Conservation (phyloP, 148 eudicot species). For the Rhododendron ovatum region DNA sequence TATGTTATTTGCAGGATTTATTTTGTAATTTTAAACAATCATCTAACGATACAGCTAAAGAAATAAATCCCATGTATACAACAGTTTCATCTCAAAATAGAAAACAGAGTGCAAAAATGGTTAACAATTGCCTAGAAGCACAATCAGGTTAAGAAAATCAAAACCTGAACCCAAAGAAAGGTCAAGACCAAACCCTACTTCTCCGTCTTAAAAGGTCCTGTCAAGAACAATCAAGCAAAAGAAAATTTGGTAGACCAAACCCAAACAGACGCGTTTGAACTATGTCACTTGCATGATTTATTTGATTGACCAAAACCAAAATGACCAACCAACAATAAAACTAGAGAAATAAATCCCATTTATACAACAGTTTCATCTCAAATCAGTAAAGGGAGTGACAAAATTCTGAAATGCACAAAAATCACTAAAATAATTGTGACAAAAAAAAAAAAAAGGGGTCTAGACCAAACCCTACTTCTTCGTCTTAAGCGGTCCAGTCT, state of each 20-base stretch:
- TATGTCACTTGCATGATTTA: too few relatives aligned
- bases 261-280: too few relatives aligned
- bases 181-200: neutral
- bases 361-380: neutral
- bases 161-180: neutral
- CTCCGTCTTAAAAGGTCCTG: neutral
- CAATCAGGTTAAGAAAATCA: neutral
- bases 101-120: too few relatives aligned
- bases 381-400: neutral
- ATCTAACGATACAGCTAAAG: too few relatives aligned
- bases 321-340: too few relatives aligned
- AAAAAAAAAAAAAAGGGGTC: neutral
- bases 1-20: neutral
- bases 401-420: neutral
- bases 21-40: too few relatives aligned
- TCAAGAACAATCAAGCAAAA: too few relatives aligned
- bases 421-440: neutral
- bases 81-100: too few relatives aligned
- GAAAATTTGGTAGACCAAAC: too few relatives aligned
- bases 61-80: too few relatives aligned
- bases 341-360: neutral
- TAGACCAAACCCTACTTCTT: constrained; percentile 27
- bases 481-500: constrained; percentile 64
- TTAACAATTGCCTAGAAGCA: neutral
- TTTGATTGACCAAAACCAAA: too few relatives aligned